Percentiles rank a stretch among this genome's conserved stretches.
These are phyloP conservation scores for Scorias spongiosa DNA, from an alignment of 2,329 filamentous ascomycete genomes.

Conservation along the genomic window DNA sequence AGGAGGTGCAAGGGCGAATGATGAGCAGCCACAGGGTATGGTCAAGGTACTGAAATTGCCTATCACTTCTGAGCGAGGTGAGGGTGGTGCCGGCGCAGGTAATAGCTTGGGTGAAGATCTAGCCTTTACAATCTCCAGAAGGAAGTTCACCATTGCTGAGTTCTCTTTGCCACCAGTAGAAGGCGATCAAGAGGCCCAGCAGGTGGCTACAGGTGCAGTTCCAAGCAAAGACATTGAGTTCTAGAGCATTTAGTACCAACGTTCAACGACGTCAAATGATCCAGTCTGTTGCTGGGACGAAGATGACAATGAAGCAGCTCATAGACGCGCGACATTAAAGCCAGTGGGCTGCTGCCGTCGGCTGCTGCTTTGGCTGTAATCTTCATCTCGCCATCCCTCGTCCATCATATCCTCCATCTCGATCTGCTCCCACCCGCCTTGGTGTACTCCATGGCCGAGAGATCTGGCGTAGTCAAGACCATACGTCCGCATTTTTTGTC, in stretches of 20 bases:
- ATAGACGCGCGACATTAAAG: too few relatives aligned
- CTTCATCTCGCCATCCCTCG: slow-evolving; percentile 8
- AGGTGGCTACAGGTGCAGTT: slow-evolving; percentile 28
- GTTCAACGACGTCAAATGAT: neutral
- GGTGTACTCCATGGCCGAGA: slow-evolving; percentile 37
- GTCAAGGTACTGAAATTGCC: slow-evolving; percentile 71
- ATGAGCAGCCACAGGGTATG: slow-evolving; percentile 74
- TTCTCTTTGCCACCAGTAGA: slow-evolving; percentile 81
- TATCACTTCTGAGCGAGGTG: slow-evolving; percentile 75
- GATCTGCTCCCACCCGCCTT: slow-evolving; percentile 44
- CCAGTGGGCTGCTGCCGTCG: too few relatives aligned
- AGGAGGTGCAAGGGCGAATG: slow-evolving; percentile 39
- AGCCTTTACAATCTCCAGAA: slow-evolving; percentile 75
- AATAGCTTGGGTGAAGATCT: slow-evolving; percentile 61
- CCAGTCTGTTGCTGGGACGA: too few relatives aligned
- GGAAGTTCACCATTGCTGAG: slow-evolving; percentile 70
- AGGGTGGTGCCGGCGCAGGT: slow-evolving; percentile 52
- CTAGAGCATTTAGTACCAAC: slow-evolving; percentile 22
- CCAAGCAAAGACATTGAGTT: slow-evolving; percentile 63
- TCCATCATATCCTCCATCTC: slow-evolving; percentile 47
- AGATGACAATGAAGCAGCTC: too few relatives aligned
- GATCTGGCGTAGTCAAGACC: slow-evolving; percentile 41
- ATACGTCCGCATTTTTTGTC: slow-evolving; percentile 23
- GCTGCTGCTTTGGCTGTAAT: slow-evolving; percentile 1
- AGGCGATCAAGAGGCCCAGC: slow-evolving; percentile 51